Evolutionary conservation across 148 eudicot genomes (phyloP), one percentile per base, ranked within the genome.

Genomic region (Rhododendron mucronatum): DNA sequence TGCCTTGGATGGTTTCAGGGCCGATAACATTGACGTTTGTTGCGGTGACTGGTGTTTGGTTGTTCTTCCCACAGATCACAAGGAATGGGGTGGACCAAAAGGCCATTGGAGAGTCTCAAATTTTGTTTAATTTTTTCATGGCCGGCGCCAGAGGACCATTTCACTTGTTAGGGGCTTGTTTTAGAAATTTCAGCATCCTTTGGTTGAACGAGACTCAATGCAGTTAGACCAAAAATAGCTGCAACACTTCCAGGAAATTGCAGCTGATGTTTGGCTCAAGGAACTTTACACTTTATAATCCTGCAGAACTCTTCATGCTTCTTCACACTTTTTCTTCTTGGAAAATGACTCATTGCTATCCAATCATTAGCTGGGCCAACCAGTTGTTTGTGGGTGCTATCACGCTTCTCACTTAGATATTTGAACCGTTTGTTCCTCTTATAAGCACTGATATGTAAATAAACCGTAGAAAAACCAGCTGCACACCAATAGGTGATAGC

Each of bases 31-130:
- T 94, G 84, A 91, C 81, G 81, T 91, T 92, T 75, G 88, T 91
- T 82, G 91, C 78, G 28, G 89, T 88, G 7, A 92, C 92, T 0
- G 93, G 91, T 30, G 87, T 74, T 82, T 93, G 96, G 95, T 75
- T 90, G 67, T 94, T 94, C 80, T 87, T 91, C 10, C 95, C 95
- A 4, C 96, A 92, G 81, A 26, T 94, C 8, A 14, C 88, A 11
- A 89, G 91, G 83, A 91, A 88, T 89, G 87, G 89, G 23, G 86
- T 90, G 7, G 91, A 92, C 63, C 71, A 33, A 3, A 92, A 71
- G 82, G 89, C 85, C 76, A 87, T 91, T 18, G 28, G 39, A 3
- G 94, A 92, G 89, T 89, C 89, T 73, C 85, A 71, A 13, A 33
- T 88, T 33, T 81, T 91, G 86, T 75, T 84, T 3, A 33, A 80